Evolutionary conservation across 2,329 filamentous ascomycete species (phyloP), one percentile per base, ranked within the genome.

Genomic region (Hypoxylon rubiginosum): DNA sequence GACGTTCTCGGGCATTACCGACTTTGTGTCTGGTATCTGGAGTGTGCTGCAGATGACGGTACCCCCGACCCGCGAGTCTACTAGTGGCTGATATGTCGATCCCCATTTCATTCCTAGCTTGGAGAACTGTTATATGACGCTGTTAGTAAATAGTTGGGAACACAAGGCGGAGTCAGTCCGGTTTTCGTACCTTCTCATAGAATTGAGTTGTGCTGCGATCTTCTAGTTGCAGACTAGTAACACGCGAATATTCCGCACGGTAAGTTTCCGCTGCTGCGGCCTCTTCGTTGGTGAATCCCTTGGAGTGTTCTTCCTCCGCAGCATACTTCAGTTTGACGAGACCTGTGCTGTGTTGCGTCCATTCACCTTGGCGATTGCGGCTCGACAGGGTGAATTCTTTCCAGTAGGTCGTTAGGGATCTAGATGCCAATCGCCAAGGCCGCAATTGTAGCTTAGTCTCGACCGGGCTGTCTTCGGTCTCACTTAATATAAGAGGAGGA

Each of bases 331-430:
- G 45, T 32, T 72, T 71, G 36, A 74, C 71, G 6, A 74, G 70
- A 67, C 73, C 73, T 10, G 72, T 74, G 57, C 73, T 74, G 54
- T 74, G 73, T 53, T 74, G 72, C 13, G 72, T 71, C 73, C 73
- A 74, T 13, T 72, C 70, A 11, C 73, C 73, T 48, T 74, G 62
- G 30, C 71, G 71, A 28, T 66, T 68, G 34, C 73, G 73, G 61
- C 73, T 74, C 6, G 71, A 69, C 30, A 73, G 69, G 39, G 58
- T 69, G 46, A 74, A 74, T 51, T 74, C 73, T 34, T 74, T 74
- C 73, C 73, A 74, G 66, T 74, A 74, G 1, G 72, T 74, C 7
- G 73, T 74, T 8, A 74, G 58, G 15, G 73, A 74, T 21, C 70
- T 66, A 2, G 73, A 74, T 9, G 73, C 73, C 43, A 74, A 28